Evolutionary conservation across 768 basidiomycete species (phyloP), one percentile per base, ranked within the genome.

Genomic region (Leucocoprinus birnbaumii): DNA sequence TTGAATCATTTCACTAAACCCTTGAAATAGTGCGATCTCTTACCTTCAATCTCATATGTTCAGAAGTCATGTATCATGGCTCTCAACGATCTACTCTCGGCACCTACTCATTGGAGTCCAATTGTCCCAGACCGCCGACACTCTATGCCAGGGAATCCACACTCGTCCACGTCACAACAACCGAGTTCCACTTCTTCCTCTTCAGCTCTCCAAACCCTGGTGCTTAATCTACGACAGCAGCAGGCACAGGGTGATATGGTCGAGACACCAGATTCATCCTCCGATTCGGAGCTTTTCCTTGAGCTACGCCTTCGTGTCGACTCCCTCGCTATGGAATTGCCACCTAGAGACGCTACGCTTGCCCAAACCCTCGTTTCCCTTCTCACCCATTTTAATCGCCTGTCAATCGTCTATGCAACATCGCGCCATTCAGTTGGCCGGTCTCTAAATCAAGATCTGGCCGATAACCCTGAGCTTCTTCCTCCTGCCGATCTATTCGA

Each of bases 31-130:
- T 76, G 75, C 58, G 83, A 87, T 59, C 71, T 90, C 34, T 72
- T 86, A 61, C 82, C 86, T 8, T 91, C 89, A n/a, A 85, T 93
- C 59, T 73, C 78, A 13, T 77, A 80, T 53, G 87, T 92, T 27
- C 85, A 90, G 61, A 79, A 77, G 56, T 88, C 87, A 16, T 91
- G 87, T 65, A 63, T 92, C 22, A 84, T 84, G 74, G 87, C 87
- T 2, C 73, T 93, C 45, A 82, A 84, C 61, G 85, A 82, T 66
- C 74, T 91, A 19, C 79, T 91, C 19, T 82, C 83, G 27, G 73
- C 71, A 11, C 73, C 79, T 14, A 68, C 69, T 1, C 62, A 70
- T 55, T 83, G 79, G 83, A 74, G 71, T 49, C 74, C 82, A 8
- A 83, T 83, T 54, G 71, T 84, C 22, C 80, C 84, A 56, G 76